A percentile compares a stretch with the other conserved stretches of the same genome.
These are phyloP conservation scores for Xanthoconium purpureum DNA, from an alignment of 768 basidiomycete genomes.

Conservation along the genomic window DNA sequence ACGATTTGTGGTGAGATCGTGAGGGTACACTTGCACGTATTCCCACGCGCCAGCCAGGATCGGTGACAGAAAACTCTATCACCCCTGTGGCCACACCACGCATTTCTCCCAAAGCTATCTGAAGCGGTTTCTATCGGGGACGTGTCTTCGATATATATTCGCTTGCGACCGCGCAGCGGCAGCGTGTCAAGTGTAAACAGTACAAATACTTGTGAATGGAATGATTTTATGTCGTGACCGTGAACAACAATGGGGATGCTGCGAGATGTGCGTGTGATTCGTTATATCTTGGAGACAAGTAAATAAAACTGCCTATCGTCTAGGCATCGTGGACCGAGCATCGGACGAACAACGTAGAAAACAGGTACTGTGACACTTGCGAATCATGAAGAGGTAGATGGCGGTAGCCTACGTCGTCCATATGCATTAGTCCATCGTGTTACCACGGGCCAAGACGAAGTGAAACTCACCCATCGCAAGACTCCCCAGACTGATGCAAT, in stretches of 20 bases:
- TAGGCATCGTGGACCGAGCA: conserved; percentile 45
- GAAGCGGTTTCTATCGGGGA: no score
- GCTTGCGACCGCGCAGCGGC: not conserved
- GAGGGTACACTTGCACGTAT: no score
- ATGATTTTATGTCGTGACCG: no score
- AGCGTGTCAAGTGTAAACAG: not conserved
- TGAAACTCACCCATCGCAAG: conserved; percentile 59
- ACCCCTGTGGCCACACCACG: no score
- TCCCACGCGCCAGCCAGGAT: no score
- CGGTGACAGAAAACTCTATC: no score
- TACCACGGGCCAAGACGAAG: no score
- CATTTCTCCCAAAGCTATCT: no score
- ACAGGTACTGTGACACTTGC: conserved; percentile 84
- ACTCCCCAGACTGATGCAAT: conserved; percentile 69
- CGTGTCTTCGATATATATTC: no score
- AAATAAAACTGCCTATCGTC: not conserved
- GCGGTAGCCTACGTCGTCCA: conserved; percentile 65
- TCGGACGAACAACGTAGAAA: conserved; percentile 88
- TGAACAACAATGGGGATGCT: not conserved
- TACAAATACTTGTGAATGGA: no score
- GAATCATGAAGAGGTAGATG: conserved; percentile 88
- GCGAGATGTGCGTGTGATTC: no score
- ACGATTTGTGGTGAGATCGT: no score
- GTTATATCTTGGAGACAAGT: not conserved
- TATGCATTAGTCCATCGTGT: not conserved